Evolutionary conservation across 331 rosid genomes (phyloP), one percentile per base, ranked within the genome.

Genomic region (Quercus phellos): DNA sequence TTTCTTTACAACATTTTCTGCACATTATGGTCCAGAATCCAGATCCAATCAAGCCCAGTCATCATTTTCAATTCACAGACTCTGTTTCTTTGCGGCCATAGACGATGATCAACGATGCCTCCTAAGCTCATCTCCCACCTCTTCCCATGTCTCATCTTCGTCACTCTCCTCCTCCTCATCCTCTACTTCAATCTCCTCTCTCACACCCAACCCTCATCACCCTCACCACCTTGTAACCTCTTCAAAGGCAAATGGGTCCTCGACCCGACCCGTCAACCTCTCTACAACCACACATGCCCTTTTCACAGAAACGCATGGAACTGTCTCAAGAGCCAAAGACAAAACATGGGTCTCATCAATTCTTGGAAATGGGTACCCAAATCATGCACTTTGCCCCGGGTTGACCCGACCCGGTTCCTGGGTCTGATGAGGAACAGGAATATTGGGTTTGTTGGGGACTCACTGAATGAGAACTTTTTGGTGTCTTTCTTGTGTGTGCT

Each of bases 261-360:
- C 3, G 97, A 94, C 82, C 90, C 93, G 19, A 71, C 69, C 72
- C 91, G 64, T 70, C 19, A 5, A 73, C 97, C 99, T 75, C 77
- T 87, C 70, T 92, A 94, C 85, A 96, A 94, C 22, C 88, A 87
- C 17, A 84, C 90, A 2, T 92, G 97, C 78, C 92, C 96, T 4
- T 94, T 94, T 81, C 99, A 94, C 79, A 84, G 99, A 21, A 90
- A 90, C 82, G 88, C 99, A 10, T 94, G 98, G 98, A 92, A 95
- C 64, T 95, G 99, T 81, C 74, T 92, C 75, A 87, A 92, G 82
- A 95, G 90, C 86, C 83, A 90, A 83, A 84, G 99, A 70, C 88
- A 83, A 9, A 88, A 90, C 74, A 81, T 92, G 81, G 89, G 55
- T 77, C 26, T 70, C 32, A 95, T 95, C 85, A 92, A 90, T 82